A percentile compares a stretch with the other conserved stretches of the same genome.
Conservation (phyloP, 345 rosid species). For the Brassica carinata region DNA sequence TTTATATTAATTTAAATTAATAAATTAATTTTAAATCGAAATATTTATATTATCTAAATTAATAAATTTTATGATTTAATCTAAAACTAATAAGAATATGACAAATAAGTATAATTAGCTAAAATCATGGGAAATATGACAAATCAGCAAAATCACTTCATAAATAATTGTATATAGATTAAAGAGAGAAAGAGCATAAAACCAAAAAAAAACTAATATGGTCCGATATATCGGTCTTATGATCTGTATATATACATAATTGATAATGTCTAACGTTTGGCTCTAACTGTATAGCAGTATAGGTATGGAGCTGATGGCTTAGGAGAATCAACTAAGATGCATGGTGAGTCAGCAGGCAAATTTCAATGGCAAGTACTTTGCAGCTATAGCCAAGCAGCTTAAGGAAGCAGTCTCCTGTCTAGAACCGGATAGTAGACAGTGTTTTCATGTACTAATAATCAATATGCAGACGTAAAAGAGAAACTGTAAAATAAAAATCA, state of each 20-base stretch:
- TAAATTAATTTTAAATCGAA: too few species aligned
- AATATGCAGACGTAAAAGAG: too few species aligned
- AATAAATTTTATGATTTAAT: too few species aligned
- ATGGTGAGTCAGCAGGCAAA: constrained; percentile 72
- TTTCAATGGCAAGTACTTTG: constrained; percentile 80
- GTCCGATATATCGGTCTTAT: too few species aligned
- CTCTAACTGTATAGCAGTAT: too few species aligned
- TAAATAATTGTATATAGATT: too few species aligned
- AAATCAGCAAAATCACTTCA: too few species aligned
- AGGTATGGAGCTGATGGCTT: constrained; percentile 77
- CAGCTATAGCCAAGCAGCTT: constrained; percentile 75
- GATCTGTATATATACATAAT: background rate
- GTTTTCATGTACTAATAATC: constrained; percentile 5
- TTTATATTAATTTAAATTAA: too few species aligned
- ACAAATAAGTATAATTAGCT: too few species aligned
- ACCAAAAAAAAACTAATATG: background rate
- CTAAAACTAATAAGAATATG: too few species aligned
- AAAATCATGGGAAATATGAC: too few species aligned
- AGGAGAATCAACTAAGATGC: constrained; percentile 70
- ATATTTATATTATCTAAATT: too few species aligned
- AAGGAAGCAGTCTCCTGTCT: constrained; percentile 21
- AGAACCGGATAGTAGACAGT: background rate
- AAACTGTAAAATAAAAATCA: constrained; percentile 9
- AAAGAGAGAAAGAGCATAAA: background rate
- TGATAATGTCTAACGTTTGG: background rate